Evolutionary conservation across 805 yeast species (phyloP), one percentile per base, ranked within the genome.

Genomic region (Suhomyces emberorum): DNA sequence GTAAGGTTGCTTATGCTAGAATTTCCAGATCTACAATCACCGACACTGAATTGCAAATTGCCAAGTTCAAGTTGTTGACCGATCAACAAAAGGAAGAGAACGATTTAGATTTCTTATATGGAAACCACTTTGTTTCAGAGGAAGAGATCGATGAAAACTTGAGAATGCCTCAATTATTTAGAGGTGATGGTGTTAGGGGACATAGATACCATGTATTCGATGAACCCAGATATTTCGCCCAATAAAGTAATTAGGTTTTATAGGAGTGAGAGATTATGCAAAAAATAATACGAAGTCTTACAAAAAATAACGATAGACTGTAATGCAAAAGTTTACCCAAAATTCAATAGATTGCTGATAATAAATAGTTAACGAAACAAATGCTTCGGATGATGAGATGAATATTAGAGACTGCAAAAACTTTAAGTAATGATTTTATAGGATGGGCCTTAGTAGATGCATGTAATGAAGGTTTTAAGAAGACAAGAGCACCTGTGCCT

Each of bases 1-100:
- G 79, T 57, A 83, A 96, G 61, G 79, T 83, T 1, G 98, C 95
- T 3, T 93, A 93, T 58, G 98, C 98, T 0, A 79, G 98, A 58
- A 83, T 93, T 28, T 81, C 95, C 30, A 77, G 98, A 54, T 87
- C 93, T 7, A 81, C 96, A 1, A 89, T 93, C 48, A 93, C 98
- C 0, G 98, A 93, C 57, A 93, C 98, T 2, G 98, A 93, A 61
- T 76, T 93, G 35, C 98, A 93, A 69, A 83, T 87, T 15, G 98
- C 95, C 32, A 89, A 93, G 59, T 93, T 93, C 70, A 79, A 79
- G 48, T 71, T 85, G 22, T 68, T 75, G 26, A 52, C 46, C 18
- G 57, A 54, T 2, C 56, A 55, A 12, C 70, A 70, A 22, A 58
- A 57, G 24, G 62, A 42, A 48, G 53, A 30, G 47, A 43, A 45